Evolutionary conservation across 306 rosid genomes (phyloP).

Genomic region (Vigna hirtella): DNA sequence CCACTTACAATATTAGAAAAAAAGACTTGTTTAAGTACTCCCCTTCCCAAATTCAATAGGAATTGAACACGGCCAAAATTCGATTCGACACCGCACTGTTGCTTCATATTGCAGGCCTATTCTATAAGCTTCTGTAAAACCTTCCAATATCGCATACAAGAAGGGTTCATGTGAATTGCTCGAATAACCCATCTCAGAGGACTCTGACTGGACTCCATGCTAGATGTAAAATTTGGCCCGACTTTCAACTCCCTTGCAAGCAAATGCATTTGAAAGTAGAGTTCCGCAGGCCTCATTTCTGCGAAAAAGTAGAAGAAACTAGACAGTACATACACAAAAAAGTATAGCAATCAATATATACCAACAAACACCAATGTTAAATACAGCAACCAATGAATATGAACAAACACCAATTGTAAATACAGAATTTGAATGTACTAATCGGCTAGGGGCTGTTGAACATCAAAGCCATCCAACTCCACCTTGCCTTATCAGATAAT

Average conservation of each 20-base stretch:
- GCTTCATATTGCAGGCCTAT: constrained; percentile 26
- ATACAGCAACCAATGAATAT: constrained; percentile 5
- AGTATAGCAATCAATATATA: constrained; percentile 8
- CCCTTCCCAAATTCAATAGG: not conserved
- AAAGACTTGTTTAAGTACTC: not conserved
- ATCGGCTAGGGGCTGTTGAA: not conserved
- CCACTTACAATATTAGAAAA: not conserved
- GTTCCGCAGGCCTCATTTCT: constrained; percentile 88
- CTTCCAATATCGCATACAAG: constrained; percentile 85
- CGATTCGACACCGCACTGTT: not conserved
- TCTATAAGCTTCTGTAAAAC: constrained; percentile 61
- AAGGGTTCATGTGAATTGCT: constrained; percentile 84
- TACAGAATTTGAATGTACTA: constrained; percentile 28
- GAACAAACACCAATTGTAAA: constrained; percentile 7
- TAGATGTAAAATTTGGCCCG: constrained; percentile 42
- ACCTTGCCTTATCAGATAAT: constrained; percentile 25
- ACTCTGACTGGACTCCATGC: constrained; percentile 61
- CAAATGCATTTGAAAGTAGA: constrained; percentile 90
- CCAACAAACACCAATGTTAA: not conserved
- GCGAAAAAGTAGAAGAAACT: constrained; percentile 23
- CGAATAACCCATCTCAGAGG: constrained; percentile 80
- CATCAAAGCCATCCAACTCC: constrained; percentile 29
- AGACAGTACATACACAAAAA: constrained; percentile 13
- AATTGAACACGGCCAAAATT: not conserved
- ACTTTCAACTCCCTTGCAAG: constrained; percentile 62